Percentiles rank a stretch among this genome's conserved stretches.
Conservation (phyloP, 495 filamentous ascomycete genomes). For the Penicillium odoratum region DNA sequence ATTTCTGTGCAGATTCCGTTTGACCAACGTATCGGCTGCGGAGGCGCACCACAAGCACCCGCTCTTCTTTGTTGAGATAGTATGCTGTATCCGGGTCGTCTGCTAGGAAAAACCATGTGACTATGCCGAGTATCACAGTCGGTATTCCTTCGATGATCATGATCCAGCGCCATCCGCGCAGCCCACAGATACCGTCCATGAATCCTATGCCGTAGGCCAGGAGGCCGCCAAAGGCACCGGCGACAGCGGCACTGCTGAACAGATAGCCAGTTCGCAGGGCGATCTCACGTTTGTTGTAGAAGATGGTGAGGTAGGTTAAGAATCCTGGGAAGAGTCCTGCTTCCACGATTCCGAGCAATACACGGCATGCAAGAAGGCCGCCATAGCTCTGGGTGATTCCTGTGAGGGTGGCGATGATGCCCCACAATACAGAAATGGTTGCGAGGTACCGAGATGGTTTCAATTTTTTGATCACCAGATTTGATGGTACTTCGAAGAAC, state of each 20-base stretch:
- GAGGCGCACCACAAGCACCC: slow-evolving; percentile 44
- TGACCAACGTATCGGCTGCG: slow-evolving; percentile 54
- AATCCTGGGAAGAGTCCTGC: slow-evolving; percentile 57
- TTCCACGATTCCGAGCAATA: slow-evolving; percentile 58
- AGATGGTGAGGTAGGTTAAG: slow-evolving; percentile 69
- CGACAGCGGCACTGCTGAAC: slow-evolving; percentile 73
- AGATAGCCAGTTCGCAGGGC: slow-evolving; percentile 74
- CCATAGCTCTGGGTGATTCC: slow-evolving; percentile 63
- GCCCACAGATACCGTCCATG: slow-evolving; percentile 66
- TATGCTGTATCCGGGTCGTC: slow-evolving; percentile 63
- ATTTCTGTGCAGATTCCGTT: slow-evolving; percentile 60
- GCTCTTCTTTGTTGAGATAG: slow-evolving; percentile 64
- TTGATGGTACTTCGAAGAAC: slow-evolving; percentile 54
- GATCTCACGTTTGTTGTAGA: slow-evolving; percentile 73
- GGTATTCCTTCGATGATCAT: slow-evolving; percentile 73
- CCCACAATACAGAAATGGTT: slow-evolving; percentile 63
- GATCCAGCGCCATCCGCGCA: slow-evolving; percentile 56
- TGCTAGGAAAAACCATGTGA: slow-evolving; percentile 62
- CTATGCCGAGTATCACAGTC: slow-evolving; percentile 61
- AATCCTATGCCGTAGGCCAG: slow-evolving; percentile 72
- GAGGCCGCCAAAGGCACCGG: slow-evolving; percentile 74
- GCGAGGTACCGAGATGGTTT: slow-evolving; percentile 73
- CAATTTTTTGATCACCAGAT: slow-evolving; percentile 78
- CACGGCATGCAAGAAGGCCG: slow-evolving; percentile 53
- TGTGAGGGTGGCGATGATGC: slow-evolving; percentile 67